Evolutionary conservation across 169 alveolate genomes (phyloP), one percentile per base, ranked within the genome.

Genomic region (Plasmodium vinckei): DNA sequence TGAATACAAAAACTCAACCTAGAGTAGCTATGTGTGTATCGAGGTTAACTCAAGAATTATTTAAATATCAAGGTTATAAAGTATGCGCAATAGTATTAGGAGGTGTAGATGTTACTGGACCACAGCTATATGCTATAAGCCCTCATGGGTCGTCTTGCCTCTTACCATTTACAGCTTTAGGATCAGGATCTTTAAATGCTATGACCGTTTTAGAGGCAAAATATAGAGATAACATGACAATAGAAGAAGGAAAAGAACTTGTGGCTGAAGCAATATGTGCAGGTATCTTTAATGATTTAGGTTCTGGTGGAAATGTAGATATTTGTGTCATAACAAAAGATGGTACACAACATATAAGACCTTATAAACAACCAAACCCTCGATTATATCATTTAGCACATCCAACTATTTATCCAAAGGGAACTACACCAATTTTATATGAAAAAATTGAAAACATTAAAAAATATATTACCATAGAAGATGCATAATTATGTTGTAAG

Each of bases 151-250:
- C 98, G 72, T 94, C 97, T 46, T 93, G 94, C 73, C 92, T 96
- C 27, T 84, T 95, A 46, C 99, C 99, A 23, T 98, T 94, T 86
- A 92, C 98, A 10, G 96, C 99, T n/a, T 96, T 98, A 97, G 99
- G 99, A 19, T 96, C 99, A 61, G 99, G 99, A 53, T 95, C 98
- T 42, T 94, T 98, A 60, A 98, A 97, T 88, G 99, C 99, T 25
- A 97, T 97, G 97, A 96, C 99, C 27, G 97, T 98, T 42, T 93
- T 98, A 65, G 99, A 99, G 91, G 95, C 98, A 73, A 93, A 87
- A 17, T 98, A 96, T 91, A 94, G 95, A 63, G 99, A 98, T 69
- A 95, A 95, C 59, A 92, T 98, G 96, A 95, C 97, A 12, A 94
- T 95, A 87, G 96, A 95, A 79, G 99, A 98, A 90, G 98, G 99